Base-by-base conservation (phyloP, 108 stramenopile genomes). In the Bacterosira constricta region DNA sequence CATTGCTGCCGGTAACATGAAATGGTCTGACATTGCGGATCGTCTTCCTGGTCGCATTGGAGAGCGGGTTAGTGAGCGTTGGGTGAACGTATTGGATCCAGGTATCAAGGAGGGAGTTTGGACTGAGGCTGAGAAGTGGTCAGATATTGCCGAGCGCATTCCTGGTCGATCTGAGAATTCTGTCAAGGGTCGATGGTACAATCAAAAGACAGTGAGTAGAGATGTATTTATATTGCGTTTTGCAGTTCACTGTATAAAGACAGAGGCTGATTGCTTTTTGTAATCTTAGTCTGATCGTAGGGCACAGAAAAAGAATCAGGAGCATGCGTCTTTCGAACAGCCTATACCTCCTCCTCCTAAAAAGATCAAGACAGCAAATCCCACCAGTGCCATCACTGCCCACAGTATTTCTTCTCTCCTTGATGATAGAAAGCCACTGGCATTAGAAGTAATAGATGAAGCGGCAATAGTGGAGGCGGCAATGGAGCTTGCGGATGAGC, bases 21-120 rank as follows among this genome's bases (percentile, higher is more conserved):
- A 62, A 38, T 90, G 86, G 86, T 73, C 83, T 17, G 53, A 67
- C 8, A 96, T 98, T 54, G 94, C 96, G 6, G 58, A 68, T 8
- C 52, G 54, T 0, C 61, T 98, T 3, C 94, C 95, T 6, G 96
- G 97, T 10, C 88, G 97, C 26, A 90, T 96, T 49, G 90, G 91
- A 13, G 97, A 98, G 69, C 96, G 93, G 52, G 88, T 96, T 56
- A 88, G 96, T 32, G 94, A 96, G 60, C 91, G 96, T 29, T 98
- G 93, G 89, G 83, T 90, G 66, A 97, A 97, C 79, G 80, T 82
- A 52, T 79, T 98, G 4, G 90, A 97, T 72, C 98, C 97, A 9
- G 63, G 69, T 44, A 82, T 97, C 39, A 89, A 89, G 52, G 86
- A 87, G 52, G 83, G 69, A 0, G 77, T 75, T 12, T 96, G 95